A percentile compares a stretch with the other conserved stretches of the same genome.
Conservation (phyloP, 345 rosid species). For the Reutealis trisperma region DNA sequence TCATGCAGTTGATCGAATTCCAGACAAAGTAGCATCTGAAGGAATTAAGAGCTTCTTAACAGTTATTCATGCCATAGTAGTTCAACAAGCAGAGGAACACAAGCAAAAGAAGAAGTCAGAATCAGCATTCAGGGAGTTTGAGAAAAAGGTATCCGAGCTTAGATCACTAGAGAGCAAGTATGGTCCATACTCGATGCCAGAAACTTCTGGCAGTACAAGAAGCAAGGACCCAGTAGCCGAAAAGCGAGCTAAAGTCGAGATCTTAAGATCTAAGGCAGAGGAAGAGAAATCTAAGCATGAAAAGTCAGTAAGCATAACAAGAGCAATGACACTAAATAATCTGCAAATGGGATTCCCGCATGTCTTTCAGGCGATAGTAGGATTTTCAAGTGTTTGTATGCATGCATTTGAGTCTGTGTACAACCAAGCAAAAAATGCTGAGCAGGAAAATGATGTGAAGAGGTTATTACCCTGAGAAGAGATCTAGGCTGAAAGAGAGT, state of each 20-base stretch:
- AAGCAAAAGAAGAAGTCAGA: slow-evolving; percentile 87
- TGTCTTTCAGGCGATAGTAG: slow-evolving; percentile 85
- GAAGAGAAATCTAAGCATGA: slow-evolving; percentile 85
- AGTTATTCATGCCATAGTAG: slow-evolving; percentile 80
- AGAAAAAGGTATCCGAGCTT: slow-evolving; percentile 65
- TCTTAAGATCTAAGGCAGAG: slow-evolving; percentile 64
- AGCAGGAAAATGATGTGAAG: slow-evolving; percentile 53
- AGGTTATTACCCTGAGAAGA: slow-evolving; percentile 45
- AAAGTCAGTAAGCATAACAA: slow-evolving; percentile 66
- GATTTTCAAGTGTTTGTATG: slow-evolving; percentile 93
- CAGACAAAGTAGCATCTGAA: slow-evolving; percentile 97
- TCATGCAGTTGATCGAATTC: slow-evolving; percentile 75
- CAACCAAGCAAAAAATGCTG: slow-evolving; percentile 59
- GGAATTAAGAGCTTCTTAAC: slow-evolving; percentile 87
- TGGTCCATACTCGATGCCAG: slow-evolving; percentile 61
- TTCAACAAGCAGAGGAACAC: slow-evolving; percentile 79
- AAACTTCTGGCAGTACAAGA: slow-evolving; percentile 27
- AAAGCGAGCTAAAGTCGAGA: slow-evolving; percentile 67
- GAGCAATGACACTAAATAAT: slow-evolving; percentile 83
- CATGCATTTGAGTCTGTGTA: slow-evolving; percentile 81
- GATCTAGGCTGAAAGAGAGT: neutral
- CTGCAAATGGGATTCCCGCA: slow-evolving; percentile 94
- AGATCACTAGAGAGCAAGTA: slow-evolving; percentile 74
- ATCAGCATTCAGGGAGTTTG: slow-evolving; percentile 58
- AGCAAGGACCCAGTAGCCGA: slow-evolving; percentile 62